Base-by-base conservation (phyloP, 495 filamentous ascomycete genomes). In the Podospora australis region DNA sequence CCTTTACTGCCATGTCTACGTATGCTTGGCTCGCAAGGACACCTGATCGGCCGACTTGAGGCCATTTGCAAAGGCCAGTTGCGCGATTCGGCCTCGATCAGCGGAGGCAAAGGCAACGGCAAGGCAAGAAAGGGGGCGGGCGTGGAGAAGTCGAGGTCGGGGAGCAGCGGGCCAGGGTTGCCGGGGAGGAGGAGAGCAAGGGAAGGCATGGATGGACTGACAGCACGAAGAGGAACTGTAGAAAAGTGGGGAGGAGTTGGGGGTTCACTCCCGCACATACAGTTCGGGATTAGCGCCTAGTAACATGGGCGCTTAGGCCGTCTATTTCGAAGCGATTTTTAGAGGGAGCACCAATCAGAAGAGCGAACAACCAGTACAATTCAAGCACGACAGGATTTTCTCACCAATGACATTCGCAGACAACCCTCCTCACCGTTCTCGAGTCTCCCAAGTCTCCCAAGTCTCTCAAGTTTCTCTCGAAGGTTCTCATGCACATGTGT, bases 371-470 rank as follows among this genome's bases (percentile, higher is more conserved):
- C 32, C 49, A 47, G 51, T 50, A 52, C 42, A 50, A 48, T 36
- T 54, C 47, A 51, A 47, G 56, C 60, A 65, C 60, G 41, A 55
- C 58, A 64, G 50, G 44, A 49, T 50, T 64, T 67, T 62, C 43
- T 14, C 40, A 25, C 64, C 62, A 67, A 67, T 67, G 30, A 42
- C 23, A 34, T 13, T 9, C 14, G 28, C 38, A 54, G 50, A 9
- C 49, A 5, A 29, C 54, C 51, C 48, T 55, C 54, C 48, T 50
- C 46, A 46, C 52, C 39, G 39, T 41, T n/a, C n/a, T n/a, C n/a
- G 13, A 7, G 38, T 22, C 22, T 41, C 17, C n/a, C 17, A 22
- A 11, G 20, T 41, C 9, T 25, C 34, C 32, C 14, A 30, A 39
- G 21, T 49, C 32, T 39, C 32, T 24, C 25, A 28, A 17, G 21